Base-by-base conservation (phyloP, 208 protist genomes). In the Trypanosoma boissoni region DNA sequence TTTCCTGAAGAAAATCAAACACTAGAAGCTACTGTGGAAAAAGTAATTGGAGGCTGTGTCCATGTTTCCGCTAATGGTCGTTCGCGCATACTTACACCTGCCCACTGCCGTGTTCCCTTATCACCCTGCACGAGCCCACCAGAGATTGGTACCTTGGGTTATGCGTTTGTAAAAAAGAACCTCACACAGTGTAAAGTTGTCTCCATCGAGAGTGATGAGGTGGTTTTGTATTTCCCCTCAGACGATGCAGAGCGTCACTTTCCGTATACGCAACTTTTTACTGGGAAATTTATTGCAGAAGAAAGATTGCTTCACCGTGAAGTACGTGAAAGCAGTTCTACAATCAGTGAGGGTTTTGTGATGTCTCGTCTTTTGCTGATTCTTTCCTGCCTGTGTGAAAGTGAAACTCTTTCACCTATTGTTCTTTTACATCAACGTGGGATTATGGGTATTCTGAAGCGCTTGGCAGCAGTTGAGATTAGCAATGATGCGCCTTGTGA, bases 291-390 rank as follows among this genome's bases (percentile, higher is more conserved):
- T 32, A 74, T 94, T 52, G 72, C 75, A 0, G 72, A 87, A 52
- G 84, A 95, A 62, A 53, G 74, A 44, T 63, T 77, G 18, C 54
- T 87, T 28, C 66, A 73, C 49, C 63, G 73, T 31, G 63, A 72
- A 24, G 57, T 69, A 24, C 42, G 54, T 24, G 62, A 74, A 23
- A 54, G 57, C 32, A 69, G 79, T 26, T 66, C 80, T 9, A 84
- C 81, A 16, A 57, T 96, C 27, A 70, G 74, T 57, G 74, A 85
- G 52, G 87, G 89, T 32, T 93, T 93, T 61, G 83, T 92, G 36
- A 85, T 96, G 16, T 94, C 86, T 28, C 73, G 86, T 37, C 59
- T 94, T 37, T 74, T 92, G 28, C 64, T 96, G 18, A 93, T 88
- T 44, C 67, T 96, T 24, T 91, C 81, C 12, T 90, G 73, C 50